Evolutionary conservation across 208 protist species (phyloP).

Genomic region (Leishmania amazonensis): DNA sequence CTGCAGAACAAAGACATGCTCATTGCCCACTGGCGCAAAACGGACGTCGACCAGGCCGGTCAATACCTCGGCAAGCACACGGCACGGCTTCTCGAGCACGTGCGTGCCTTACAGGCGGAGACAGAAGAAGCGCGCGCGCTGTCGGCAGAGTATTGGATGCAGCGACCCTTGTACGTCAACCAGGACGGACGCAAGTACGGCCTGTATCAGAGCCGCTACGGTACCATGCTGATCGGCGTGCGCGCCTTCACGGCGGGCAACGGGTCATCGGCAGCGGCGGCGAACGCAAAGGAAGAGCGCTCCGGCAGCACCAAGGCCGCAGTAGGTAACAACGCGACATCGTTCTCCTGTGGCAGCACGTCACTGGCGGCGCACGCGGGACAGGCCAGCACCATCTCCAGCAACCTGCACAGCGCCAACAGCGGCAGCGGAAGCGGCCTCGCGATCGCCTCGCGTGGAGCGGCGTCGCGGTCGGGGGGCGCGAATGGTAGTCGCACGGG

Average conservation of each 20-base stretch:
- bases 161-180: constrained; percentile 44
- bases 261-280: background rate
- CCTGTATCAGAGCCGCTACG: constrained; percentile 56
- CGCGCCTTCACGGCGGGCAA: constrained; percentile 29
- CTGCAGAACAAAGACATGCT: constrained; percentile 84
- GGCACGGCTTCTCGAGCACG: constrained; percentile 52
- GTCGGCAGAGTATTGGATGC: constrained; percentile 44
- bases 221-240: constrained; percentile 79
- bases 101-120: constrained; percentile 61
- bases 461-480: background rate
- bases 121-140: constrained; percentile 60
- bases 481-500: background rate
- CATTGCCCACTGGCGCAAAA: constrained; percentile 67
- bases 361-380: background rate
- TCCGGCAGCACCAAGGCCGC: background rate
- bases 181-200: constrained; percentile 74
- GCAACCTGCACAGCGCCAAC: constrained; percentile 4
- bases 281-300: background rate
- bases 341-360: background rate
- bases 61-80: constrained; percentile 66
- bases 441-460: background rate
- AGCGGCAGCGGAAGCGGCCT: constrained; percentile 2
- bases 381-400: constrained; percentile 1
- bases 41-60: constrained; percentile 32
- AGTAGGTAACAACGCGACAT: background rate